These are phyloP conservation scores for Ceratobasidium sp. DNA, from an alignment of 1,284 basidiomycete species.

Conservation along the genomic window DNA sequence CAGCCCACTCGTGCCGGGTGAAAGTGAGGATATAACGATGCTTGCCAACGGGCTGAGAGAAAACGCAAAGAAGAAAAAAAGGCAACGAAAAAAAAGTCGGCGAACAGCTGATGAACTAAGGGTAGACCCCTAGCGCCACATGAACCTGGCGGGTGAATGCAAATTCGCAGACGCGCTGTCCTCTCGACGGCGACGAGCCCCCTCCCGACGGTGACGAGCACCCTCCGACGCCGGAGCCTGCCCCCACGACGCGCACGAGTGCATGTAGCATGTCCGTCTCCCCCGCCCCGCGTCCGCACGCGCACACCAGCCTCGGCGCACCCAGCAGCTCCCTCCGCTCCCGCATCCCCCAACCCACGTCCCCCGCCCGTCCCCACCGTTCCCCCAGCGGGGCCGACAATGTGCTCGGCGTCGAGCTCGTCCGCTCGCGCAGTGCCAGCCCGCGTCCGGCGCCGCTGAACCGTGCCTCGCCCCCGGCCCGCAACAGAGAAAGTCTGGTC, in stretches of 20 bases:
- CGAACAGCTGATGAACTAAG: constrained; percentile 1
- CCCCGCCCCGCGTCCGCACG: constrained; percentile 23
- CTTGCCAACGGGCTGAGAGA: too few species aligned
- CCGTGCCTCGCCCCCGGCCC: constrained; percentile 8
- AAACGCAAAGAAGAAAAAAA: too few species aligned
- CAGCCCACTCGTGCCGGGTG: too few species aligned
- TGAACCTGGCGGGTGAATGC: constrained; percentile 16
- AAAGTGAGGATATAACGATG: too few species aligned
- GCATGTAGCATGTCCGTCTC: constrained; percentile 40
- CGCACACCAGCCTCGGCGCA: constrained; percentile 35
- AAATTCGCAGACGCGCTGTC: constrained; percentile 33
- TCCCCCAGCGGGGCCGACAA: constrained; percentile 27
- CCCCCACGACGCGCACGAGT: neutral
- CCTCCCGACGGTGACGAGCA: constrained; percentile 16
- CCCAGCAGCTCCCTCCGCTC: constrained; percentile 32
- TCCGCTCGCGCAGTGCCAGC: constrained; percentile 18
- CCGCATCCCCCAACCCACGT: constrained; percentile 32
- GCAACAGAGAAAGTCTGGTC: constrained; percentile 36
- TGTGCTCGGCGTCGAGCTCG: constrained; percentile 7
- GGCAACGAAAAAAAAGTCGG: neutral
- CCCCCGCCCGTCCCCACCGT: constrained; percentile 3
- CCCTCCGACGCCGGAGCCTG: constrained; percentile 7
- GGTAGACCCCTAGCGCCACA: constrained; percentile 35
- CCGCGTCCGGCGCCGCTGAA: constrained; percentile 29
- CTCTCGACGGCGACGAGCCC: constrained; percentile 27